Evolutionary conservation across 148 eudicot species (phyloP), one percentile per base, ranked within the genome.

Genomic region (Vaccinium corymbosum): DNA sequence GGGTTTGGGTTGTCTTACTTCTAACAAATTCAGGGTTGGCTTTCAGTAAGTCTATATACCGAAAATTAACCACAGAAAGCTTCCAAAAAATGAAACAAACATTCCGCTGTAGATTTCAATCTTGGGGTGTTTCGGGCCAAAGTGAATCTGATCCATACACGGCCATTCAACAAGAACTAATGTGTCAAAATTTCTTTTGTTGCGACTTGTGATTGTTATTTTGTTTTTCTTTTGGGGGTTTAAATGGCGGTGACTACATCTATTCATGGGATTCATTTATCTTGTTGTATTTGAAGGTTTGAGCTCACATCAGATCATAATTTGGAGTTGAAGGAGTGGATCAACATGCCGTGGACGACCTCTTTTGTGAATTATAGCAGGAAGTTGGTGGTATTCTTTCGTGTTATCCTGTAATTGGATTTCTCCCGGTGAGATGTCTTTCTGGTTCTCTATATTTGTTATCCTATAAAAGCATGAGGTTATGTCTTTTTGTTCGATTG

Each of bases 331-430:
- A 62, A 59, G 55, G 57, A 79, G 77, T 42, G 27, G 59, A 80
- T 71, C 86, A 90, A 86, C 78, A 91, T 93, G 95, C 89, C 90
- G 85, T 93, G 95, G 95, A 85, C 85, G 25, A 79, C 85, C 61
- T 77, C 66, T 53, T 85, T 83, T 75, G 82, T 85, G 75, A 88
- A 84, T 81, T 87, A 81, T 79, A 88, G 85, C 76, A 87, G 91
- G 78, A 89, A 90, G 87, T 89, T 93, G 88, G 90, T 91, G 85
- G 92, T 91, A 70, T 93, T 93, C 86, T 91, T 90, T 86, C 92
- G 89, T 16, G 86, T 92, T 38, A 92, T 92, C 29, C 91, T 92
- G 88, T 92, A 90, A 90, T 42, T 70, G 56, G 19, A 20, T 83
- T 71, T 78, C 13, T 42, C 8, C 73, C 56, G 87, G 90, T 89